Conservation (phyloP, 2,329 filamentous ascomycete species). For the Penicillium sp. region DNA sequence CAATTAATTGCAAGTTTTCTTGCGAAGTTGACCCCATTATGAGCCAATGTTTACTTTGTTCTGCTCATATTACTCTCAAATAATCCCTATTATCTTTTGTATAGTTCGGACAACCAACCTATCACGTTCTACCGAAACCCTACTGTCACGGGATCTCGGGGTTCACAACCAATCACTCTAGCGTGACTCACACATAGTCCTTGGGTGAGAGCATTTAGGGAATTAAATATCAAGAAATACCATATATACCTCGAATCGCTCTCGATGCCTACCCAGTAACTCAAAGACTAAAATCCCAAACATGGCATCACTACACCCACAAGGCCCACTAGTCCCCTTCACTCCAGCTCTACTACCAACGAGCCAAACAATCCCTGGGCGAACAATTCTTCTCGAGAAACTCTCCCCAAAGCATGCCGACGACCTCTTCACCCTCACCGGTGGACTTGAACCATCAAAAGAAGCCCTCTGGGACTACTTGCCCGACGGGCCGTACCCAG, state of each 20-base stretch:
- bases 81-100: not conserved
- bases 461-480: constrained; percentile 44
- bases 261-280: not conserved
- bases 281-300: not conserved
- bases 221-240: not conserved
- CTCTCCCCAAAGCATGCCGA: constrained; percentile 26
- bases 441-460: constrained; percentile 17
- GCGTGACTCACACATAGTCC: not conserved
- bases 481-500: constrained; percentile 32
- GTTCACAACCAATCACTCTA: not conserved
- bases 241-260: not conserved
- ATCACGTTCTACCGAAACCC: not conserved
- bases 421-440: constrained; percentile 28
- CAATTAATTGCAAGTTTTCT: not conserved
- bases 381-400: constrained; percentile 27
- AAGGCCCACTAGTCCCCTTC: constrained; percentile 10
- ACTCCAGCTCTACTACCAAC: constrained; percentile 8
- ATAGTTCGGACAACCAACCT: not conserved
- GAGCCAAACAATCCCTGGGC: constrained; percentile 15
- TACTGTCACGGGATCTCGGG: not conserved
- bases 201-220: not conserved
- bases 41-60: not conserved
- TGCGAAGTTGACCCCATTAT: not conserved
- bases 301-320: constrained; percentile 8
- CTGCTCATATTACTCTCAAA: not conserved